Evolutionary conservation across 768 basidiomycete genomes (phyloP).

Genomic region (Termitomyces sp.): DNA sequence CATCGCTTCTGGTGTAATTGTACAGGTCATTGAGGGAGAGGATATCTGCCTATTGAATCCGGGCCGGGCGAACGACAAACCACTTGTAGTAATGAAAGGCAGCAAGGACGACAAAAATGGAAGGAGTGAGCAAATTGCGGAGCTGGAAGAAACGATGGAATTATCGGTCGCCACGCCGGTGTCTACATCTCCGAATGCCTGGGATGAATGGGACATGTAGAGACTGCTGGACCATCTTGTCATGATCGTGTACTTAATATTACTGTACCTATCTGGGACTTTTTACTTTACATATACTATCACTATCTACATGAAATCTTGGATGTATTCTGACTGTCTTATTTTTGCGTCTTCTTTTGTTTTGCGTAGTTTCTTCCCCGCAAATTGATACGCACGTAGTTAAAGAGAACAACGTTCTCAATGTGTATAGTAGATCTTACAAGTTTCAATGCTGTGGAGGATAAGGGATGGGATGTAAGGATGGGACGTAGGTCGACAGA

Average conservation of each 20-base stretch:
- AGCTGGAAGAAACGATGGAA: constrained; percentile 68
- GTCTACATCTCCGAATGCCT: constrained; percentile 34
- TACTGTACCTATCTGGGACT: background rate
- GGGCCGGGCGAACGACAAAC: constrained; percentile 41
- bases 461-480: too few species aligned
- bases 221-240: background rate
- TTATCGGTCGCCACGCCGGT: constrained; percentile 34
- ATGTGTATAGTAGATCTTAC: too few species aligned
- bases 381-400: too few species aligned
- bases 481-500: too few species aligned
- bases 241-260: too few species aligned
- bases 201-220: constrained; percentile 79
- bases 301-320: too few species aligned
- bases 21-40: constrained; percentile 77
- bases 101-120: constrained; percentile 53
- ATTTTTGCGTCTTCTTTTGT: too few species aligned
- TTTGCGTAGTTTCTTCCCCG: too few species aligned
- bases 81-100: constrained; percentile 66
- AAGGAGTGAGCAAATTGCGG: constrained; percentile 58
- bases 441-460: too few species aligned
- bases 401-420: too few species aligned
- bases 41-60: constrained; percentile 67
- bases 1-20: constrained; percentile 58
- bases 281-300: background rate
- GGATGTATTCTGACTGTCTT: too few species aligned